Evolutionary conservation across 257 asterid genomes (phyloP), one percentile per base, ranked within the genome.

Genomic region (Scutellaria barbata): DNA sequence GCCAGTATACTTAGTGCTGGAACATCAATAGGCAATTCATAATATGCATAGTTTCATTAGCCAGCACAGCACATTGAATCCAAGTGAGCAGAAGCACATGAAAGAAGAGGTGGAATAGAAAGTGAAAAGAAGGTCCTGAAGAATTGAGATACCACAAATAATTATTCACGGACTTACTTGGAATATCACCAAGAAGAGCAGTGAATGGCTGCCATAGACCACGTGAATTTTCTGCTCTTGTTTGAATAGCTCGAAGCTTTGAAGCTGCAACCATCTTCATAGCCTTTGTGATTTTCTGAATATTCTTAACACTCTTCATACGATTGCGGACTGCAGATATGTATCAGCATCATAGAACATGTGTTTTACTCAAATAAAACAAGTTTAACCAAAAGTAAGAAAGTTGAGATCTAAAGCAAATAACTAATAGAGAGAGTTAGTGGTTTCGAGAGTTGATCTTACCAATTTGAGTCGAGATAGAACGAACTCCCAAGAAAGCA

Each of bases 261-360:
- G 99, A 95, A 56, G 99, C 99, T 58, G 99, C 99, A 92, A 95
- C 98, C 99, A 95, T 95, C 95, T 95, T 95, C 99, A 95, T 95
- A 46, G 99, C 99, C 90, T 95, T 95, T 5, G 99, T 95, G 72
- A 92, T 94, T 81, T 94, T 94, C 83, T 94, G 98, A 61, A 94
- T 94, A 83, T 83, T 95, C 69, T 77, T 85, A 62, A 95, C 95
- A 95, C 98, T 92, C 90, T 87, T 93, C 98, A 93, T 93, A 57
- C 98, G 88, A 80, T 88, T 93, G 77, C 97, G 90, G 51, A 92
- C 96, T 92, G 81, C 75, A 77, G 63, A 63, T 71, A 58, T 55
- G 71, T 57, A 50, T 33, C 63, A 73, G 58, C 74, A 74, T 33
- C 59, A 59, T 41, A 20, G 25, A 68, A 59, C 57, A 59, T 65